Base-by-base conservation (phyloP, 441 rosid genomes). In the Metrosideros polymorpha region DNA sequence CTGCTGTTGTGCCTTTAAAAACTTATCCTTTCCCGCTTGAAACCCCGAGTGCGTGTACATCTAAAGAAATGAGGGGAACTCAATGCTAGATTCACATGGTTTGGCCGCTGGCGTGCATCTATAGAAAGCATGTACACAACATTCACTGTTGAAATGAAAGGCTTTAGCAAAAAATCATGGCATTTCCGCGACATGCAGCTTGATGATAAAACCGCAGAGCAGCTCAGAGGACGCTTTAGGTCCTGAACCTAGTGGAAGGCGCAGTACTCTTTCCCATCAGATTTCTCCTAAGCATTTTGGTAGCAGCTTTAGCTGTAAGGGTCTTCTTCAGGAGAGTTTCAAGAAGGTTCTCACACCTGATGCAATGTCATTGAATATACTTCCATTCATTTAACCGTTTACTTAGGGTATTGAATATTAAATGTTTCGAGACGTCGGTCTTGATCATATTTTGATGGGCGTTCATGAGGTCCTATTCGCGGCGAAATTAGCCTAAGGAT, bases 241-340 rank as follows among this genome's bases (percentile, higher is more conserved):
- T 86, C 90, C 92, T 9, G 95, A 88, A 87, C 85, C 96, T 14
- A 90, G 90, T 52, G 91, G 87, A 84, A 90, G 91, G 85, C 92
- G 89, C 51, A 49, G 82, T n/a, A 95, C 94, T 95, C 98, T 98
- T 89, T 95, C 95, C 22, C 94, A 96, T 89, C 96, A 94, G 86
- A 91, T 97, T 86, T 97, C 97, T 4, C 94, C 94, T 77, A 92
- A 90, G 84, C 93, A 93, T 86, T 93, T 96, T 84, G 91, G 93
- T 83, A 75, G 89, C 83, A 87, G 89, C 63, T 88, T 92, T 45
- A 91, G 82, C 85, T 91, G 94, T 83, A 94, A 92, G 91, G 92
- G 93, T 88, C 89, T 91, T 84, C 89, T 93, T 71, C 92, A 91
- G 84, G 93, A 84, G 59, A 96, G 98, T 92, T 94, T 95, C 89